Evolutionary conservation across 306 rosid species (phyloP).

Genomic region (Carpinus fangiana): DNA sequence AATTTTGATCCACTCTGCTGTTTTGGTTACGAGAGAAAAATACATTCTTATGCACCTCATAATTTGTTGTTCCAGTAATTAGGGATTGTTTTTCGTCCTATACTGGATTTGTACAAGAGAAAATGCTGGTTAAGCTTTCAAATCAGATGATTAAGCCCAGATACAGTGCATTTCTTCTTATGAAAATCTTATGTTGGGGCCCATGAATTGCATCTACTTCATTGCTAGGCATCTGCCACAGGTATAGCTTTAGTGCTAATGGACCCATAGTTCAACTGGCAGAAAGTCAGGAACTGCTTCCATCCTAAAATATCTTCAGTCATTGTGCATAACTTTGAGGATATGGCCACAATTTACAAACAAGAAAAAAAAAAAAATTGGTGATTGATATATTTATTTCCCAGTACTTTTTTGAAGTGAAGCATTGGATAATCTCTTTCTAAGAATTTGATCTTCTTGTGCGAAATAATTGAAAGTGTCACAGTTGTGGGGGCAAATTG

Average conservation of each 20-base stretch:
- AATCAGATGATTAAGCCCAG: conserved; percentile 10
- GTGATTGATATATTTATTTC: conserved; percentile 26
- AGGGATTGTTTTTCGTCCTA: neutral
- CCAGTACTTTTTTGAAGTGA: conserved; percentile 20
- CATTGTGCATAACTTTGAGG: neutral
- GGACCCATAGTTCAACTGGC: conserved; percentile 36
- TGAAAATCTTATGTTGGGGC: conserved; percentile 7
- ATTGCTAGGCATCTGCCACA: conserved; percentile 40
- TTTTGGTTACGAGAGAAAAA: neutral
- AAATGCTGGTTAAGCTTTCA: neutral
- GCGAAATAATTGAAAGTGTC: conserved; percentile 28
- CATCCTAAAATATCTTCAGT: conserved; percentile 20
- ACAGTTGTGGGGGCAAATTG: conserved; percentile 22
- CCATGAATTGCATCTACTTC: conserved; percentile 28
- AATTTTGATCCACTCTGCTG: neutral
- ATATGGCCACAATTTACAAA: conserved; percentile 23
- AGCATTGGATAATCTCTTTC: conserved; percentile 20
- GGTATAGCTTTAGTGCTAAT: conserved; percentile 30
- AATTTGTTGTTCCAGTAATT: neutral
- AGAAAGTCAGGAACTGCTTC: conserved; percentile 31
- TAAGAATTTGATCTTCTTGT: conserved; percentile 22
- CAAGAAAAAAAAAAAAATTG: conserved; percentile 19
- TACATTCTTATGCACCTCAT: neutral
- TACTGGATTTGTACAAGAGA: neutral
- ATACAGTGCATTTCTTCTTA: conserved; percentile 20